Percentiles rank a stretch among this genome's conserved stretches.
These are phyloP conservation scores for Hagleromyces aurorensis DNA, from an alignment of 805 yeast species.

Conservation along the genomic window DNA sequence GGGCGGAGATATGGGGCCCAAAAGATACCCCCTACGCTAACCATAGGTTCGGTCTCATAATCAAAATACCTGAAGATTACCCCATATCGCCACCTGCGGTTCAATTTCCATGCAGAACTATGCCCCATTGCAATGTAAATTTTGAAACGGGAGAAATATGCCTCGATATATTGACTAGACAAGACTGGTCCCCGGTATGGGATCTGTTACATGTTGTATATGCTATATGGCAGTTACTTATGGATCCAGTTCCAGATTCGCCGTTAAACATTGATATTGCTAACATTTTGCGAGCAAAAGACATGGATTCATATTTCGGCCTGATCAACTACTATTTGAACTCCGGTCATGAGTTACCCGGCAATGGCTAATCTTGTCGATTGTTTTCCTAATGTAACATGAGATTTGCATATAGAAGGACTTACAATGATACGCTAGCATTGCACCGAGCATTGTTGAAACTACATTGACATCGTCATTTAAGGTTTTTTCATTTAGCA, in stretches of 20 bases:
- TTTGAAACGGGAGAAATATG: conserved; percentile 61
- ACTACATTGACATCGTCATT: too few relatives aligned
- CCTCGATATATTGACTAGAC: conserved; percentile 48
- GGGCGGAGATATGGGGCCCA: conserved; percentile 45
- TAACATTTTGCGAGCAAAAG: conserved; percentile 45
- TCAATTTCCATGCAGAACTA: conserved; percentile 33
- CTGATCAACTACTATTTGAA: conserved; percentile 34
- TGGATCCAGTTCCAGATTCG: conserved; percentile 62
- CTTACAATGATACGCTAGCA: too few relatives aligned
- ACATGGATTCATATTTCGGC: conserved; percentile 36
- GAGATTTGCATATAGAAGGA: too few relatives aligned
- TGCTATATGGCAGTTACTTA: conserved; percentile 50
- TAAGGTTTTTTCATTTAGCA: too few relatives aligned
- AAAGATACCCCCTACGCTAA: conserved; percentile 42
- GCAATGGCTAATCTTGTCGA: too few relatives aligned
- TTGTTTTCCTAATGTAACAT: too few relatives aligned
- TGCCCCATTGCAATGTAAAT: conserved; percentile 44
- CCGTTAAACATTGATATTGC: conserved; percentile 69
- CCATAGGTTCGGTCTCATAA: conserved; percentile 44
- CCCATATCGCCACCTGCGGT: conserved; percentile 56
- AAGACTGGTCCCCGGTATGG: conserved; percentile 72
- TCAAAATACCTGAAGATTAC: conserved; percentile 40
- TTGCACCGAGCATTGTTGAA: too few relatives aligned
- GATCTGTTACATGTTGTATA: conserved; percentile 45
- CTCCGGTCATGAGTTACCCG: too few relatives aligned